Evolutionary conservation across 345 rosid genomes (phyloP).

Genomic region (Garcia nutans): DNA sequence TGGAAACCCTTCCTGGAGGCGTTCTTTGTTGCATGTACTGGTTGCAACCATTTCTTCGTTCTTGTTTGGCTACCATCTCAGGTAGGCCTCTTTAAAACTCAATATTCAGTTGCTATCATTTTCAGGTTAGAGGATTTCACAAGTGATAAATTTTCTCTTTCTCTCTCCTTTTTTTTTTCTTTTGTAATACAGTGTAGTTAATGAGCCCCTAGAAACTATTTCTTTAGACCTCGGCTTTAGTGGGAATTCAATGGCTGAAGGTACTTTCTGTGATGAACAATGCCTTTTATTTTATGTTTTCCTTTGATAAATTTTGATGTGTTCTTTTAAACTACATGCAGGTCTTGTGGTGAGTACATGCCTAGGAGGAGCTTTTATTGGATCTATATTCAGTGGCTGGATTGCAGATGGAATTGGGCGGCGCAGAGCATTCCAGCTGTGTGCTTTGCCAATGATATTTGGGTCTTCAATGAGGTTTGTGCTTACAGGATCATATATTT

Average conservation of each 20-base stretch:
- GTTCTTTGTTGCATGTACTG: slow-evolving; percentile 69
- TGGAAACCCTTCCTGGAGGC: slow-evolving; percentile 80
- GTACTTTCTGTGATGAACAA: slow-evolving; percentile 32
- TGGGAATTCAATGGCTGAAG: slow-evolving; percentile 86
- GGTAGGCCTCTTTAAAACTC: slow-evolving; percentile 44
- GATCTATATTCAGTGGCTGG: slow-evolving; percentile 84
- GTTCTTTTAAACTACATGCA: slow-evolving; percentile 36
- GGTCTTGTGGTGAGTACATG: slow-evolving; percentile 94
- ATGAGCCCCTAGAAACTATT: slow-evolving; percentile 90
- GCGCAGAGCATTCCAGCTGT: slow-evolving; percentile 85
- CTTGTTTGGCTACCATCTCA: slow-evolving; percentile 86
- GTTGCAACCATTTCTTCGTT: slow-evolving; percentile 75
- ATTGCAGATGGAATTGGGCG: slow-evolving; percentile 93
- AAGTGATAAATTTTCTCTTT: neutral
- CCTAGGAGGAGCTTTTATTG: slow-evolving; percentile 87
- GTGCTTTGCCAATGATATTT: slow-evolving; percentile 82
- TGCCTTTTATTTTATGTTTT: slow-evolving; percentile 16
- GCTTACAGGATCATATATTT: neutral
- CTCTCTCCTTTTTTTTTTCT: neutral
- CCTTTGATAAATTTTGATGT: slow-evolving; percentile 20
- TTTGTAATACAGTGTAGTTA: slow-evolving; percentile 67
- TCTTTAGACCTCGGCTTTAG: slow-evolving; percentile 80
- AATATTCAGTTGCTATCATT: slow-evolving; percentile 10
- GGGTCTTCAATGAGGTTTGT: slow-evolving; percentile 83
- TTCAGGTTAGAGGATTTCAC: neutral